Evolutionary conservation across 2,329 filamentous ascomycete species (phyloP).

Genomic region (Fusarium tuaranense): DNA sequence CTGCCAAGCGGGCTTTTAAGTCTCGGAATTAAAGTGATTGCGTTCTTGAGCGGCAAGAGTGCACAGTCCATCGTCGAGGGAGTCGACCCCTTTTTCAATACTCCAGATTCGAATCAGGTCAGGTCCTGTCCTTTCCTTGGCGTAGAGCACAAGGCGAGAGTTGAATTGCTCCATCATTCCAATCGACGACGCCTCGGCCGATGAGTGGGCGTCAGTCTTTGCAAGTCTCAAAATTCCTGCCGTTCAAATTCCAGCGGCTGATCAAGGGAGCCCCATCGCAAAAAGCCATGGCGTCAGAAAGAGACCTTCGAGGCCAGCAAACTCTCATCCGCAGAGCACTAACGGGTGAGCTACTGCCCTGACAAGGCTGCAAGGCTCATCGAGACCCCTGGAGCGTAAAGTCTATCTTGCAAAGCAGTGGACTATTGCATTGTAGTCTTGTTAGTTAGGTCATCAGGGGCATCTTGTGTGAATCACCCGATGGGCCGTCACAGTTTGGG

Average conservation of each 20-base stretch:
- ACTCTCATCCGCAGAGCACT: not conserved
- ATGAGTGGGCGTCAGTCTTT: not conserved
- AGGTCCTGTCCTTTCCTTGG: not conserved
- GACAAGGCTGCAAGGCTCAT: not conserved
- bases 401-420: not conserved
- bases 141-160: slow-evolving; percentile 6
- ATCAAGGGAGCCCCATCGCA: slow-evolving; percentile 26
- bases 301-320: not conserved
- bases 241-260: slow-evolving; percentile 27
- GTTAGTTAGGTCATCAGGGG: not conserved
- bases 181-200: slow-evolving; percentile 3
- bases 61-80: not conserved
- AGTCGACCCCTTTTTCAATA: slow-evolving; percentile 26
- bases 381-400: not conserved
- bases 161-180: slow-evolving; percentile 35
- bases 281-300: not conserved
- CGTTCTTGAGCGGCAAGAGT: not conserved
- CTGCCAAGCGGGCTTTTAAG: slow-evolving; percentile 15
- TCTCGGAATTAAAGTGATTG: not conserved
- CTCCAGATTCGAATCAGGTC: not conserved
- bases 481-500: not conserved
- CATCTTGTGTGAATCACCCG: not conserved
- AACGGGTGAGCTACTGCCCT: not conserved
- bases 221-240: slow-evolving; percentile 25
- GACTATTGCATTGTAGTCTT: not conserved